Evolutionary conservation across 2,329 filamentous ascomycete genomes (phyloP).

Genomic region (Didymella arachidicola): DNA sequence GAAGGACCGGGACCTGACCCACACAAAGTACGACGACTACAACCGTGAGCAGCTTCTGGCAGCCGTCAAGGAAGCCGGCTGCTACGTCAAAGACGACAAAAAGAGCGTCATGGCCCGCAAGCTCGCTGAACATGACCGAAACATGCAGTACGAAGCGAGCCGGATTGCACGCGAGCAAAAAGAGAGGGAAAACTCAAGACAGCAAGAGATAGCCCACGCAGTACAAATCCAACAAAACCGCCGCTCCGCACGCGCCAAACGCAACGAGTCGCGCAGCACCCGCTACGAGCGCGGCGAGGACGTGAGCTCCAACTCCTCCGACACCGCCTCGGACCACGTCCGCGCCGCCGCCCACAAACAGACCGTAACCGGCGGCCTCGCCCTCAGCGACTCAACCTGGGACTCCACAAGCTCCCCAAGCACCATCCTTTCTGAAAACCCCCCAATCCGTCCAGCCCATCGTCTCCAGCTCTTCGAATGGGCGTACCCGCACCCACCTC

Average conservation of each 20-base stretch:
- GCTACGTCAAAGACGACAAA: constrained; percentile 43
- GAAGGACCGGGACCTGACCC: constrained; percentile 36
- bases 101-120: constrained; percentile 39
- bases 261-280: constrained; percentile 18
- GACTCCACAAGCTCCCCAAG: constrained; percentile 32
- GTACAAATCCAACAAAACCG: constrained; percentile 13
- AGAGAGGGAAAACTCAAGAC: constrained; percentile 18
- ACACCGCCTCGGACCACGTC: constrained; percentile 13
- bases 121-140: constrained; percentile 25
- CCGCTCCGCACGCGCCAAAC: constrained; percentile 14
- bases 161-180: constrained; percentile 21
- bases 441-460: constrained; percentile 20
- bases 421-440: background rate
- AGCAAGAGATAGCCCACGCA: constrained; percentile 14
- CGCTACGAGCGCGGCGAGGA: constrained; percentile 24
- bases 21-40: constrained; percentile 42
- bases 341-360: constrained; percentile 9
- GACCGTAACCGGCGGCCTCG: constrained; percentile 19
- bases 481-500: constrained; percentile 29
- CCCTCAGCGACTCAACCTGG: constrained; percentile 32
- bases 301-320: constrained; percentile 27
- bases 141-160: constrained; percentile 9
- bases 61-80: constrained; percentile 27
- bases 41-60: constrained; percentile 34
- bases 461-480: constrained; percentile 41